Evolutionary conservation across 306 rosid genomes (phyloP), one percentile per base, ranked within the genome.

Genomic region (Malus fusca): DNA sequence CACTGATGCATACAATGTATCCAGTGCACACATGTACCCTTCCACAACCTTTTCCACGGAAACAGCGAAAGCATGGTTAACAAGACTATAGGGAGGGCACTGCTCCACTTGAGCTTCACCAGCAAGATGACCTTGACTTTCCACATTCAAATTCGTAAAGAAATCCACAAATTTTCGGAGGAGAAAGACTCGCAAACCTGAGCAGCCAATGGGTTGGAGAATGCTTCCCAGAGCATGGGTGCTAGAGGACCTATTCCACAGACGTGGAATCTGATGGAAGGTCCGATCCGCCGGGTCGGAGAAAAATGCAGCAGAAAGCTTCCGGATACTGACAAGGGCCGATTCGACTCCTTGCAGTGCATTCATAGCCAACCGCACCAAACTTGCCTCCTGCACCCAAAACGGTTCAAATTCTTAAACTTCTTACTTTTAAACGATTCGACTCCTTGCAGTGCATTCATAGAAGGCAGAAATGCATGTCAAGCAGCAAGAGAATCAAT

Each of bases 51-150:
- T 92, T 66, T 92, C 90, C 79, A 92, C 89, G 18, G 97, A 90
- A 76, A 92, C 97, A 35, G 92, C 87, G 60, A 92, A 95, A 42
- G 97, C 99, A 79, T 95, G 99, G 80, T 92, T 95, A 51, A 90
- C 97, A 71, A 95, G 93, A 79, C 87, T 85, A 65, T 68, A 82
- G 9, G 86, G 88, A 69, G 83, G 85, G 51, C 14, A 14, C 6
- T 80, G 75, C 61, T 73, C 79, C 56, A 56, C 82, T 37, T 61
- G 61, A 75, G 22, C 42, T 56, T 81, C 66, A 67, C 31, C 78
- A n/a, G 58, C 85, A 4, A 75, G 78, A 77, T 43, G 78, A 72
- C 72, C 74, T 77, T 82, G 75, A 56, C 67, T 51, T 64, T 52
- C 84, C 42, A 59, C 21, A 71, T 76, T 76, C 76, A 73, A 56